Percentiles rank a stretch among this genome's conserved stretches.
phyloP scores from a whole-genome alignment of 2,329 filamentous ascomycete species.

The Leptosphaerulina australis region DNA sequence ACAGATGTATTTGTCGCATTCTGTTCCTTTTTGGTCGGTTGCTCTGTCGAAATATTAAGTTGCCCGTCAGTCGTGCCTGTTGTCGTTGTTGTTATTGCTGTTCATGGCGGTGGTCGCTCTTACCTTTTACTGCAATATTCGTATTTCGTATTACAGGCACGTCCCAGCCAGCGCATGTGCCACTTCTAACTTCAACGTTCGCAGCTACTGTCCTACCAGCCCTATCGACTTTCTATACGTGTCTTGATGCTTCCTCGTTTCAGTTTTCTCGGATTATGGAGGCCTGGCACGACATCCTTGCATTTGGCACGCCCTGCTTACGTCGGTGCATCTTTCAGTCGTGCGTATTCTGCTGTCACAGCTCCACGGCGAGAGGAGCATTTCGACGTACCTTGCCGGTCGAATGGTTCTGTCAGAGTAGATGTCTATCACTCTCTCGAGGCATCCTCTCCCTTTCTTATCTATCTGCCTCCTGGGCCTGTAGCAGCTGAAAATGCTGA shows the following conservation, averaged over 20 bases:
- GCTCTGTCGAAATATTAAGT: neutral
- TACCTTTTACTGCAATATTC: conserved; percentile 1
- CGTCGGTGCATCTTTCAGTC: neutral
- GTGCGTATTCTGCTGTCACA: conserved; percentile 31
- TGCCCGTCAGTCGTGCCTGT: neutral
- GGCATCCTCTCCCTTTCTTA: conserved; percentile 39
- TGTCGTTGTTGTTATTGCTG: neutral
- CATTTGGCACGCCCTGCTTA: neutral
- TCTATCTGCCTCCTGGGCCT: conserved; percentile 55
- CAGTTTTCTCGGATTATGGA: neutral
- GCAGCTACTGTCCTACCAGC: conserved; percentile 8
- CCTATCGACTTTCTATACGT: neutral
- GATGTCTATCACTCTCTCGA: conserved; percentile 46
- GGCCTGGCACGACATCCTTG: neutral
- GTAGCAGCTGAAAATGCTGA: conserved; percentile 32
- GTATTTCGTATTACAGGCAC: neutral
- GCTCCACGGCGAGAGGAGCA: conserved; percentile 34
- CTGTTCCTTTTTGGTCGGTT: neutral
- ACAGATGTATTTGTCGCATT: neutral
- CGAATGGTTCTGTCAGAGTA: conserved; percentile 51
- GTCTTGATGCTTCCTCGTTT: conserved; percentile 9
- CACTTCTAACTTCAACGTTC: conserved; percentile 2
- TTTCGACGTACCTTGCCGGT: conserved; percentile 48
- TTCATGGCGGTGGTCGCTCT: too few relatives aligned
- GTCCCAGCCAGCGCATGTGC: conserved; percentile 1